Percentiles rank a stretch among this genome's conserved stretches.
Evolutionary conservation across 495 filamentous ascomycete species (phyloP).

Genomic region (Talaromyces wortmannii): DNA sequence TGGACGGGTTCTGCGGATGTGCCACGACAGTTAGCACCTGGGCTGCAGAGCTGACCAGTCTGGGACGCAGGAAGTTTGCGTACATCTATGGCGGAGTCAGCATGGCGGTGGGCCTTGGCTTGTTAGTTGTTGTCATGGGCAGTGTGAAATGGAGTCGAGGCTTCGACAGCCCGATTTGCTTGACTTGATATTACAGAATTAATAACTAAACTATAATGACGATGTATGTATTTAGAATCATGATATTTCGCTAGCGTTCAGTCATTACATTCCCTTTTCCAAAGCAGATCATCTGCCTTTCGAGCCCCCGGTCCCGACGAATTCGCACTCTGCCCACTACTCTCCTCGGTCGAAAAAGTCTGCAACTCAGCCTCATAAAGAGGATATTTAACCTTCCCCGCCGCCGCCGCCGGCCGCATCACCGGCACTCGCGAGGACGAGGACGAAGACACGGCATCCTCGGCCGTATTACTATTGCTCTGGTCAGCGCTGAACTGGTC

Average conservation of each 20-base stretch:
- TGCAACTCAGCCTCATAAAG: not conserved
- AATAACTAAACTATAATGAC: too few relatives aligned
- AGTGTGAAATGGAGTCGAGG: slow-evolving; percentile 67
- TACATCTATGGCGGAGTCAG: slow-evolving; percentile 66
- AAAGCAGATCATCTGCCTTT: not conserved
- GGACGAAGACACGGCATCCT: too few relatives aligned
- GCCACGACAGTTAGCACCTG: slow-evolving; percentile 84
- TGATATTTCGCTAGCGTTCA: too few relatives aligned
- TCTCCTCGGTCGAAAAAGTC: not conserved
- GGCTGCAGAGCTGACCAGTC: slow-evolving; percentile 55
- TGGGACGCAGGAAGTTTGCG: slow-evolving; percentile 35
- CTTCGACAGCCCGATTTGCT: slow-evolving; percentile 39
- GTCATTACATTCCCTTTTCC: not conserved
- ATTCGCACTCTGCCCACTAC: not conserved
- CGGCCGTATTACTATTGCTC: too few relatives aligned
- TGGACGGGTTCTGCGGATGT: slow-evolving; percentile 83
- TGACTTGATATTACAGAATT: not conserved
- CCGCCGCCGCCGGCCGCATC: too few relatives aligned
- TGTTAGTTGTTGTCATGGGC: slow-evolving; percentile 66
- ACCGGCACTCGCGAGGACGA: too few relatives aligned
- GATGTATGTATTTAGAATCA: too few relatives aligned
- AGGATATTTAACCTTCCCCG: not conserved
- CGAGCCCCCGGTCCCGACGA: not conserved
- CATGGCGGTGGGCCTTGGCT: slow-evolving; percentile 49
- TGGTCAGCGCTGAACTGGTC: not conserved